Evolutionary conservation across 1,139 yeast genomes (phyloP), one percentile per base, ranked within the genome.

Genomic region (Pichia sp.): DNA sequence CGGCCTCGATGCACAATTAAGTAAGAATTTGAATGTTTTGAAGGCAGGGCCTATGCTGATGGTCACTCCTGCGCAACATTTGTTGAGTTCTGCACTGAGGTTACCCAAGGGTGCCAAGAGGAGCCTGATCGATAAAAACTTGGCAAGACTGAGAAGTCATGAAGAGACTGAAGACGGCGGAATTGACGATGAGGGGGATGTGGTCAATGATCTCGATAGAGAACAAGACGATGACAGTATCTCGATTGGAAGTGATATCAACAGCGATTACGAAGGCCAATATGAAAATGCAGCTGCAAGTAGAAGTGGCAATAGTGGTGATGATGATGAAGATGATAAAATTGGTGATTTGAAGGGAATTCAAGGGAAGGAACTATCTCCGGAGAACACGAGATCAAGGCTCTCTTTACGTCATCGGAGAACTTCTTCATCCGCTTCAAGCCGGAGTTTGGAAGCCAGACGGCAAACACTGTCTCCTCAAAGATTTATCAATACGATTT

Each of bases 381-480:
- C 15, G 13, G 36, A n/a, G 10, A 30, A n/a, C 7, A 5, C 15
- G 13, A 5, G 19, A 45, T 45, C 47, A 5, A 45, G 38, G 34
- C 13, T 30, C 8, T 30, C 47, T 6, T 29, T 45, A 11, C 31
- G 47, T 45, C 31, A 30, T 16, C 38, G 32, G 8, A 13, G 36
- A 13, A 8, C 45, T 16, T 34, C 45, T 8, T 29, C 23, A 7
- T 29, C 45, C 26, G 29, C 45, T 8, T 11, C 44, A 32, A 11
- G 29, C 41, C 3, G 15, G 10, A 48, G 13, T 11, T 8, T 51
- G 3, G 42, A 47, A 15, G 34, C 52, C 5, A 40, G 42, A 47
- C 50, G 40, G n/a, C 19, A 49, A n/a, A 59, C 65, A 13, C 45
- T 59, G 23, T 58, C 65, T 10, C 63, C 67, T 13, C 59, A 58